Conservation (phyloP, 352 stramenopile genomes). For the Thraustotheca clavata region DNA sequence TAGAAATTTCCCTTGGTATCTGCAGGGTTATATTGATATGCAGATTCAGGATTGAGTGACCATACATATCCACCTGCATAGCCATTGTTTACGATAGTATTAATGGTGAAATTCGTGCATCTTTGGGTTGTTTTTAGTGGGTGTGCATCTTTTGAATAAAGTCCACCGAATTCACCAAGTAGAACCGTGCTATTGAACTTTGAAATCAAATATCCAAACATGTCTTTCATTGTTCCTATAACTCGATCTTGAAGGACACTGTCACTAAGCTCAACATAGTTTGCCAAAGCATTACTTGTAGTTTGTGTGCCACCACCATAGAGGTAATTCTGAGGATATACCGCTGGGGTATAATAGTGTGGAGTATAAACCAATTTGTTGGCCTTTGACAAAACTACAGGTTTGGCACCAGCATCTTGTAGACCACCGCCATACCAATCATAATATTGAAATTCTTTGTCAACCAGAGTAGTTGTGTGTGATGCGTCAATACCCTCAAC, state of each 20-base stretch:
- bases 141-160: constrained; percentile 52
- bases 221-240: constrained; percentile 29
- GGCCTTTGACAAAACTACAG: constrained; percentile 40
- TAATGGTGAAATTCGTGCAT: constrained; percentile 29
- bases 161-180: constrained; percentile 55
- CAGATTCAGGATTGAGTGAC: constrained; percentile 33
- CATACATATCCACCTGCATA: constrained; percentile 32
- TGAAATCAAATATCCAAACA: constrained; percentile 34
- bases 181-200: constrained; percentile 40
- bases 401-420: constrained; percentile 55
- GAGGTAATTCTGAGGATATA: constrained; percentile 30
- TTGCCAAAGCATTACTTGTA: constrained; percentile 9
- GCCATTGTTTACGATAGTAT: constrained; percentile 27
- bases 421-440: constrained; percentile 74
- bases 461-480: constrained; percentile 34
- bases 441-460: constrained; percentile 60
- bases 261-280: constrained; percentile 30
- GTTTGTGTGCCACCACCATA: constrained; percentile 23
- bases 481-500: constrained; percentile 48
- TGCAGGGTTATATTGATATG: constrained; percentile 35
- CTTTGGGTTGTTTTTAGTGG: constrained; percentile 45
- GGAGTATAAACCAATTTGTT: constrained; percentile 75
- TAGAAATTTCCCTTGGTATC: constrained; percentile 23
- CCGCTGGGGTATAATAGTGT: constrained; percentile 71
- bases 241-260: constrained; percentile 23